A percentile compares a stretch with the other conserved stretches of the same genome.
Evolutionary conservation across 148 eudicot genomes (phyloP).

Genomic region (Vaccinium macrocarpon): DNA sequence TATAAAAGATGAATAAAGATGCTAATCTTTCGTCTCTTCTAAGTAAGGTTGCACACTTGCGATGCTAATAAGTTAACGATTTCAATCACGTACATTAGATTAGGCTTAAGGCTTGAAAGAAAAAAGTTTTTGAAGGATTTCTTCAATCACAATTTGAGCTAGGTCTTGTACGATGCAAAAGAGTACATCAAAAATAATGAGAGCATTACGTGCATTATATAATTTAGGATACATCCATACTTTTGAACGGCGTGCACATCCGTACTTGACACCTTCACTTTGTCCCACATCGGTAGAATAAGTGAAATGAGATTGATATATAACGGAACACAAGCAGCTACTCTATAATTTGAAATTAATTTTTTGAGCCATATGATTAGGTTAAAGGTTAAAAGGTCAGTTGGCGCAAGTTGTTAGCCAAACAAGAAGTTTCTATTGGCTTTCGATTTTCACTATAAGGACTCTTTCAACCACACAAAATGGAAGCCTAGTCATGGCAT

Average conservation of each 20-base stretch:
- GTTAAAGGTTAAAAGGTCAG: background rate
- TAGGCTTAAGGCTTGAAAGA: too few relatives aligned
- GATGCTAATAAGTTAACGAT: too few relatives aligned
- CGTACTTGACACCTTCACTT: too few relatives aligned
- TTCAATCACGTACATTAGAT: too few relatives aligned
- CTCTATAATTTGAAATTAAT: too few relatives aligned
- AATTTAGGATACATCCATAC: background rate
- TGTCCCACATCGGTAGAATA: too few relatives aligned
- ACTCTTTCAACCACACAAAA: background rate
- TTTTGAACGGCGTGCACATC: background rate
- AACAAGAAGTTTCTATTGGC: background rate
- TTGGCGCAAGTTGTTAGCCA: background rate
- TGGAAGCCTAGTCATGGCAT: conserved; percentile 7
- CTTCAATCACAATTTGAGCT: background rate
- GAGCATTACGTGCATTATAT: background rate
- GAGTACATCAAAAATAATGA: too few relatives aligned
- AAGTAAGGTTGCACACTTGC: background rate
- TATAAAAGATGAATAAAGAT: background rate
- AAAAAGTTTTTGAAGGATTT: background rate
- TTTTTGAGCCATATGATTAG: background rate
- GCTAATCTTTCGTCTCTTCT: background rate
- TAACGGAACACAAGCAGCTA: background rate
- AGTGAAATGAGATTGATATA: too few relatives aligned
- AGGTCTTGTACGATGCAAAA: too few relatives aligned
- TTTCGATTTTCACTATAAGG: background rate